These are phyloP conservation scores for Dissophora globulifera DNA, from an alignment of 192 early-diverging fungal genomes.

Conservation along the genomic window DNA sequence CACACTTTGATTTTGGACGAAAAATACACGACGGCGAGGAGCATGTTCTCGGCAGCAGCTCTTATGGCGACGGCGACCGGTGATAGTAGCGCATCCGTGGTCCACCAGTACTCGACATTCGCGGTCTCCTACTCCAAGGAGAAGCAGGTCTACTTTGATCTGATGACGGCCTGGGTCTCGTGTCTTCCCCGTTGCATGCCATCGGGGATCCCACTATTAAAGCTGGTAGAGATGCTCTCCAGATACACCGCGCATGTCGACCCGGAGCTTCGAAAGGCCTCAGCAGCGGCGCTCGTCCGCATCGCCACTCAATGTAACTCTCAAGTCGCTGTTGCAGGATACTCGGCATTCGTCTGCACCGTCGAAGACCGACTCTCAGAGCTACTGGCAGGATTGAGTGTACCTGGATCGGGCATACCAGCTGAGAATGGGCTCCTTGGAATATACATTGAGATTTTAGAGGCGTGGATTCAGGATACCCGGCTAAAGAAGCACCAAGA, in stretches of 20 bases:
- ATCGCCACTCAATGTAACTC: slow-evolving; percentile 71
- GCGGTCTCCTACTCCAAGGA: slow-evolving; percentile 64
- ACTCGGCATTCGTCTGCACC: slow-evolving; percentile 60
- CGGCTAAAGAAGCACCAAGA: slow-evolving; percentile 33
- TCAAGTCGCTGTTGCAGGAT: slow-evolving; percentile 61
- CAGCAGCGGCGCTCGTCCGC: slow-evolving; percentile 71
- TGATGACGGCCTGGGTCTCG: slow-evolving; percentile 77
- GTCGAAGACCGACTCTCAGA: slow-evolving; percentile 65
- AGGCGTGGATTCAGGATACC: slow-evolving; percentile 63
- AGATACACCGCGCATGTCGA: slow-evolving; percentile 90
- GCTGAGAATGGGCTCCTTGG: slow-evolving; percentile 66
- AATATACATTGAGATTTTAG: slow-evolving; percentile 72
- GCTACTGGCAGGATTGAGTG: slow-evolving; percentile 42
- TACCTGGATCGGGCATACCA: slow-evolving; percentile 15
- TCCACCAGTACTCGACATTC: slow-evolving; percentile 59
- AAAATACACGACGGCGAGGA: slow-evolving; percentile 54
- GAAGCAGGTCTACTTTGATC: slow-evolving; percentile 70
- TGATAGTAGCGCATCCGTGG: slow-evolving; percentile 53
- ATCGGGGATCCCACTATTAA: slow-evolving; percentile 65
- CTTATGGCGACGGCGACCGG: slow-evolving; percentile 49
- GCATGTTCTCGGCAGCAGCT: slow-evolving; percentile 47
- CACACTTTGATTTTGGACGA: slow-evolving; percentile 61
- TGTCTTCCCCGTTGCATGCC: slow-evolving; percentile 77
- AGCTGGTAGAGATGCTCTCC: slow-evolving; percentile 82
- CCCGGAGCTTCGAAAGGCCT: slow-evolving; percentile 75